Evolutionary conservation across 2,329 filamentous ascomycete genomes (phyloP), one percentile per base, ranked within the genome.

Genomic region (Leptographium procerum): DNA sequence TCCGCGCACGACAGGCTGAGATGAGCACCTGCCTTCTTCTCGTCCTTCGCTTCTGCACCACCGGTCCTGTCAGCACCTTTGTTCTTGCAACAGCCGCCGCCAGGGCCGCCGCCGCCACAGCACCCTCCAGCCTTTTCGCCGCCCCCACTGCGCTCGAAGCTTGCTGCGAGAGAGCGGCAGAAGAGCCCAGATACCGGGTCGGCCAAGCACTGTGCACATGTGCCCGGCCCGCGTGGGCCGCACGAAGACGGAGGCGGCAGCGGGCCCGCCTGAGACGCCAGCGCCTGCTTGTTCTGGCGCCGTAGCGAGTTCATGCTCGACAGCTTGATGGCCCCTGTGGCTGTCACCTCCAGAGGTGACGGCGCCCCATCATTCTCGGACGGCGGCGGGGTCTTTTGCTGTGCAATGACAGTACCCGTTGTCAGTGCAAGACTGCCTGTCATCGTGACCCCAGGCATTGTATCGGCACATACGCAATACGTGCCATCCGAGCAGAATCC

Each of bases 401-500:
- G 75, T 47, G 75, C 72, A 16, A 73, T 60, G 13, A 63, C 59
- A 0, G 62, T 48, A 6, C 57, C 57, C 3, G 57, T 28, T 16
- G 61, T 52, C 26, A 64, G 67, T 1, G 69, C 69, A 14, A 73
- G 70, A 64, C 73, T 71, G 55, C 72, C 70, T 1, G 73, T 70
- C 34, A 70, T 71, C 19, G 64, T 64, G 14, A 65, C 55, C 14
- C 66, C 61, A 16, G 65, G 61, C 60, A 69, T 67, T 22, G 67
- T 64, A 11, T 91, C 88, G 28, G 88, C 88, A 70, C 89, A 94
- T 63, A 91, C 84, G 67, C 89, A 94, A 65, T 89, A 89, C 0
- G 86, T 91, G 5, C 87, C 88, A 60, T 91, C 87, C 61, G 86
- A 83, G 71, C 89, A 94, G 72, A 94, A 94, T 8, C 89, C 89